Conservation (phyloP, 2,329 filamentous ascomycete species). For the Pseudopyricularia cyperi region DNA sequence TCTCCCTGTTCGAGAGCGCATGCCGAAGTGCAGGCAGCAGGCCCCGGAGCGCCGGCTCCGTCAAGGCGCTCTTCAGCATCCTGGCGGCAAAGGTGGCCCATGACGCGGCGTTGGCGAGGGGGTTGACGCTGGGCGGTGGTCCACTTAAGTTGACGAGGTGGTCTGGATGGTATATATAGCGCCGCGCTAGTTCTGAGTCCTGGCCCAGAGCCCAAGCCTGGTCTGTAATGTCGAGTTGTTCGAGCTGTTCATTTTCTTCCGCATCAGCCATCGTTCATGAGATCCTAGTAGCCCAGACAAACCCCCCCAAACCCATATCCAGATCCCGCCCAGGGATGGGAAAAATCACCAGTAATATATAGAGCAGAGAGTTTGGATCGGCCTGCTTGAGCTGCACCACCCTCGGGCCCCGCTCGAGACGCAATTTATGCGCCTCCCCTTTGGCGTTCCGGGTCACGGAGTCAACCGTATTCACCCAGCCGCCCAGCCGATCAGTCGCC, state of each 20-base stretch:
- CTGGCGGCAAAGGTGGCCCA: neutral
- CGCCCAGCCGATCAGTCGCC: constrained; percentile 54
- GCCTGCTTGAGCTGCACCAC: constrained; percentile 52
- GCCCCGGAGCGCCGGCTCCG: constrained; percentile 43
- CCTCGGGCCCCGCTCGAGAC: constrained; percentile 77
- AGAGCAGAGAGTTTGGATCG: constrained; percentile 10
- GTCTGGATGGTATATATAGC: constrained; percentile 83
- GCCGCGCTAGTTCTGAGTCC: constrained; percentile 23
- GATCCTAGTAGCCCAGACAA: neutral
- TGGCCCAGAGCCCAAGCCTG: constrained; percentile 2
- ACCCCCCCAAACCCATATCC: neutral
- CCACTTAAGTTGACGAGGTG: constrained; percentile 50
- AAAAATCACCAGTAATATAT: neutral
- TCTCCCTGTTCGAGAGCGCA: constrained; percentile 1
- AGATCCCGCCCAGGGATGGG: too few relatives aligned
- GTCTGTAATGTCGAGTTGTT: constrained; percentile 4
- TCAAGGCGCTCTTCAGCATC: constrained; percentile 21
- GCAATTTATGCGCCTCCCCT: constrained; percentile 29
- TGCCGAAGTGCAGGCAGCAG: neutral
- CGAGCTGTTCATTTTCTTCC: constrained; percentile 3
- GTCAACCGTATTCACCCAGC: constrained; percentile 52
- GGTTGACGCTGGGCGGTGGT: constrained; percentile 39
- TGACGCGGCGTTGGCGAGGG: constrained; percentile 39
- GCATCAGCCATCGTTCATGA: too few relatives aligned
- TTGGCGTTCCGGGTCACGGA: constrained; percentile 45